Base-by-base conservation (phyloP, 2,329 filamentous ascomycete species). In the Ambrosiella beaveri region DNA sequence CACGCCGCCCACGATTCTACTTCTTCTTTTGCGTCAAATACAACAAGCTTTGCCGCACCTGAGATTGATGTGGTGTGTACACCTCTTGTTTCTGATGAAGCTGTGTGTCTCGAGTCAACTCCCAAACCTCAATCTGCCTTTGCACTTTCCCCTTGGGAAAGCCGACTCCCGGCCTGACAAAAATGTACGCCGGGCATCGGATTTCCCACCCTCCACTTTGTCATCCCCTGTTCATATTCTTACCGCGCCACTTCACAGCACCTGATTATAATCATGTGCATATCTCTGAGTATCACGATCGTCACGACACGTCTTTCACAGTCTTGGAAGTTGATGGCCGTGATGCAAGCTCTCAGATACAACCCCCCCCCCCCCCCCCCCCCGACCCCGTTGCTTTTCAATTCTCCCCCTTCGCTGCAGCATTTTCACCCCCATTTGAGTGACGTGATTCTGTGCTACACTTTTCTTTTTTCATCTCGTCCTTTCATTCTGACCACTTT, bases 1-100 rank as follows among this genome's bases (percentile, higher is more conserved):
- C 57, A 55, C 41, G 41, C n/a, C 17, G 57, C 58, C 1, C 54
- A 44, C 38, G 54, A 50, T 52, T 57, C 58, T 15, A 49, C 49
- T 17, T 54, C 54, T 13, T 59, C 58, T 9, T 12, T 54, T 7
- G 58, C 36, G 39, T 54, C 58, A 9, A 52, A 56, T 39, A 59
- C 54, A n/a, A 59, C 58, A 13, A 59, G 54, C 40, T 35, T 57
- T 40, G 54, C 58, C 49, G 54, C 54, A 15, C 27, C 47, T 15
- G 58, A 56, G 19, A 55, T 59, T 35, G 54, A 56, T n/a, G 58
- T 59, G 54, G 58, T 59, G 50, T 47, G 58, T 56, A 57, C 49
- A 51, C 35, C 35, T 57, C 35, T 45, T 56, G 9, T 45, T 56
- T 49, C 54, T 56, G 6, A 15, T 49, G 41, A 49, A 57, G 41